A percentile compares a stretch with the other conserved stretches of the same genome.
These are phyloP conservation scores for Peronosclerospora sorghi DNA, from an alignment of 352 stramenopile species.

Conservation along the genomic window DNA sequence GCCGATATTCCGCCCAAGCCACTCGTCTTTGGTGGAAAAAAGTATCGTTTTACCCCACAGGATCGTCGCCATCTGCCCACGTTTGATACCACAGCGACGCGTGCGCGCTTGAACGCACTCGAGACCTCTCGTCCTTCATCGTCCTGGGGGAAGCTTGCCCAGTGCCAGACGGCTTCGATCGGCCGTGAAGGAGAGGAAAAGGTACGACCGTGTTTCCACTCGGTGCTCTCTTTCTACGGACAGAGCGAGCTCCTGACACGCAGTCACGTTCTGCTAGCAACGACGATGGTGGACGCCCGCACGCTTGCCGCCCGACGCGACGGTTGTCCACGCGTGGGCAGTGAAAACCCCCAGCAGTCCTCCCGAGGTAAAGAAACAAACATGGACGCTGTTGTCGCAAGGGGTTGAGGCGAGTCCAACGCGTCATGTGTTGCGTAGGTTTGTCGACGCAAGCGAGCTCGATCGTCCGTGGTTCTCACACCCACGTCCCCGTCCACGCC, in stretches of 20 bases:
- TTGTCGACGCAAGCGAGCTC: conserved; percentile 14
- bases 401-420: too few species aligned
- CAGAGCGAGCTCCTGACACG: too few species aligned
- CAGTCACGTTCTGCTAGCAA: conserved; percentile 7
- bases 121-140: too few species aligned
- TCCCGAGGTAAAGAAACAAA: conserved; percentile 16
- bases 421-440: too few species aligned
- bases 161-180: conserved; percentile 3
- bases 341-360: neutral
- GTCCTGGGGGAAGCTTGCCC: conserved; percentile 17
- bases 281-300: conserved; percentile 30
- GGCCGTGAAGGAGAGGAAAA: conserved; percentile 3
- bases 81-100: conserved; percentile 35
- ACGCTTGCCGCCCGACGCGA: conserved; percentile 23
- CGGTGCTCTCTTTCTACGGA: too few species aligned
- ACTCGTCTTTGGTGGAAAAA: conserved; percentile 64
- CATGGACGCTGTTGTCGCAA: neutral
- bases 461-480: conserved; percentile 8
- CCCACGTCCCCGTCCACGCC: too few species aligned
- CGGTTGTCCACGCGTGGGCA: conserved; percentile 24
- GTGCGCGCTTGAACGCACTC: too few species aligned
- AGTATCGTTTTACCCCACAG: conserved; percentile 42
- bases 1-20: conserved; percentile 59
- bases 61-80: conserved; percentile 20
- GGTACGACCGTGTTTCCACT: conserved; percentile 9